Evolutionary conservation across 257 asterid species (phyloP), one percentile per base, ranked within the genome.

Genomic region (Rubia yunnanensis): DNA sequence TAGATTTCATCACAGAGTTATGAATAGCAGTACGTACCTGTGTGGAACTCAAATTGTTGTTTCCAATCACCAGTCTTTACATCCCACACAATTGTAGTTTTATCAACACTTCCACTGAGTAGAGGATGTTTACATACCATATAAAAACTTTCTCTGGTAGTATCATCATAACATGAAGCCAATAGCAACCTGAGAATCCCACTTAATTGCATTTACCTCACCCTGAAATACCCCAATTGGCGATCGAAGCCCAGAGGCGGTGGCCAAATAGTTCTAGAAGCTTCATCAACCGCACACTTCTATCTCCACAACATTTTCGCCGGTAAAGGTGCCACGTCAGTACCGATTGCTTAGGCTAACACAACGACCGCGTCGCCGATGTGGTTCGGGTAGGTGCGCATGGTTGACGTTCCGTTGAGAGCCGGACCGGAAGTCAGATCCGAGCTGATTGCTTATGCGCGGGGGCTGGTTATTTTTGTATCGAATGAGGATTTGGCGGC

Each of bases 41-140:
- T 39, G 76, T 92, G 97, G 79, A 86, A 87, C 80, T 90, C 97
- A 54, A 92, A 89, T 70, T 92, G 99, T 66, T 92, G 99, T 70
- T 78, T 92, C 86, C 96, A 89, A 71, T 92, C 95, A n/a, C 92
- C 96, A 5, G 88, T 77, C 89, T 87, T 89, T 65, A 85, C 90
- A 77, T 89, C 97, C 99, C 99, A 92, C 60, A 87, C 97, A 73
- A 92, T 90, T 54, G 97, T 96, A 75, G 96, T 92, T 86, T 85
- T 87, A 76, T 92, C 99, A 53, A 89, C 94, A 73, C 97, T 89
- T 66, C 99, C 99, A 73, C 97, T 92, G 35, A 92, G 94, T 77
- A 92, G n/a, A n/a, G n/a, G n/a, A n/a, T n/a, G n/a, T n/a, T n/a
- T n/a, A n/a, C n/a, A n/a, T n/a, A n/a, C n/a, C n/a, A n/a, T n/a